Percentiles rank a stretch among this genome's conserved stretches.
phyloP scores from a whole-genome alignment of 345 rosid species.

The Cochlearia excelsa region DNA sequence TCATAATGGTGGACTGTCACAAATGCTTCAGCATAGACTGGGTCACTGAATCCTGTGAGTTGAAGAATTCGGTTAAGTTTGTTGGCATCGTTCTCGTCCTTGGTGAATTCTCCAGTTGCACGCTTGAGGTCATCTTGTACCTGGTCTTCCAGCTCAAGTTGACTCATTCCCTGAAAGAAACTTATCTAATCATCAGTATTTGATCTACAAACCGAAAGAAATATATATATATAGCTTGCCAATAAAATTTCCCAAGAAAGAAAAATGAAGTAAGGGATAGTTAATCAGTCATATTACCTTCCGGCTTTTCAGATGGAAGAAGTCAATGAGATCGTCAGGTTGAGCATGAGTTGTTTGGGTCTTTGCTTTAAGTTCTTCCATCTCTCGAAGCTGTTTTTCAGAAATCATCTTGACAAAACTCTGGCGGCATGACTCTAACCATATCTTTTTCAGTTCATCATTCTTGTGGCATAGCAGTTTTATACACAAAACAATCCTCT shows the following conservation, averaged over 20 bases:
- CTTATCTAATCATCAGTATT: not conserved
- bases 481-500: constrained; percentile 73
- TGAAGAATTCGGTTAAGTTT: constrained; percentile 91
- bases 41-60: constrained; percentile 93
- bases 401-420: constrained; percentile 92
- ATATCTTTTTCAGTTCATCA: constrained; percentile 71
- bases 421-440: constrained; percentile 82
- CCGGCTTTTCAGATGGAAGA: constrained; percentile 91
- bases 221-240: not conserved
- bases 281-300: constrained; percentile 48
- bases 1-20: constrained; percentile 93
- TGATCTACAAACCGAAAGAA: not conserved
- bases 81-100: constrained; percentile 84
- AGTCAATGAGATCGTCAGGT: constrained; percentile 90
- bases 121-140: constrained; percentile 95
- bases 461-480: constrained; percentile 70
- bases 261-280: not conserved
- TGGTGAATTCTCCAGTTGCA: constrained; percentile 90
- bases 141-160: constrained; percentile 92
- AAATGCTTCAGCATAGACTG: constrained; percentile 93
- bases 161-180: constrained; percentile 79
- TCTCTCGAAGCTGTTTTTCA: constrained; percentile 73
- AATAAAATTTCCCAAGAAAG: not conserved
- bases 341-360: constrained; percentile 81
- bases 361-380: constrained; percentile 81